phyloP scores from a whole-genome alignment of 495 filamentous ascomycete species.

The Chaetomium cochliodes region DNA sequence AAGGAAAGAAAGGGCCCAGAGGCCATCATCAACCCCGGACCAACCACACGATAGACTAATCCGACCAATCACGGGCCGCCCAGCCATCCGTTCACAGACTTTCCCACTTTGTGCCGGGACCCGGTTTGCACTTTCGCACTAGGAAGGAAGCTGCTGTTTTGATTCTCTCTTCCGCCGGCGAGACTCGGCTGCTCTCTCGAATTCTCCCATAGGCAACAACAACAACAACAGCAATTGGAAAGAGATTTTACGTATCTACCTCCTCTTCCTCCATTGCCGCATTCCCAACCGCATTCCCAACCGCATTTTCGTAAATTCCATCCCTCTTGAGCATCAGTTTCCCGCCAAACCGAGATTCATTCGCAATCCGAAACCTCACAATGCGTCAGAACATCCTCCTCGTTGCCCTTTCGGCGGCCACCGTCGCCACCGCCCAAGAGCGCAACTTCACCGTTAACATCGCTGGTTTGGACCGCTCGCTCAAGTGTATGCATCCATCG shows the following conservation, averaged over 20 bases:
- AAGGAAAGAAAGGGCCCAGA: not conserved
- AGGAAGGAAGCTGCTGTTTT: slow-evolving; percentile 1
- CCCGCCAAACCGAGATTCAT: slow-evolving; percentile 5
- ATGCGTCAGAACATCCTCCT: slow-evolving; percentile 36
- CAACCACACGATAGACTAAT: not conserved
- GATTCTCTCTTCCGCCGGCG: not conserved
- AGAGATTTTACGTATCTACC: not conserved
- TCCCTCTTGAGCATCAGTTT: slow-evolving; percentile 16
- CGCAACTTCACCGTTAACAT: slow-evolving; percentile 39
- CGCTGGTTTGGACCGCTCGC: slow-evolving; percentile 19
- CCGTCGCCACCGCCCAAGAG: slow-evolving; percentile 31
- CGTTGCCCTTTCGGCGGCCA: slow-evolving; percentile 36
- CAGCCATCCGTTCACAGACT: slow-evolving; percentile 19
- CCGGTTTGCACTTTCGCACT: not conserved
- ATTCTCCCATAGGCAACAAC: slow-evolving; percentile 5
- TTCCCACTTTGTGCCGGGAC: slow-evolving; percentile 26
- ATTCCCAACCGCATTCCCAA: not conserved
- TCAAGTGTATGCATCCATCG: slow-evolving; percentile 24
- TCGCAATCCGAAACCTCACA: slow-evolving; percentile 14
- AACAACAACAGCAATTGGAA: not conserved
- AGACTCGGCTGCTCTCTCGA: not conserved
- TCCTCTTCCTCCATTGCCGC: not conserved
- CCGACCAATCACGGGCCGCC: slow-evolving; percentile 30
- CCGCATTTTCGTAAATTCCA: slow-evolving; percentile 5
- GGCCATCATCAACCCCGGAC: not conserved